Percentiles rank a stretch among this genome's conserved stretches.
phyloP scores from a whole-genome alignment of 2,329 filamentous ascomycete genomes.

The Alternaria alternata region DNA sequence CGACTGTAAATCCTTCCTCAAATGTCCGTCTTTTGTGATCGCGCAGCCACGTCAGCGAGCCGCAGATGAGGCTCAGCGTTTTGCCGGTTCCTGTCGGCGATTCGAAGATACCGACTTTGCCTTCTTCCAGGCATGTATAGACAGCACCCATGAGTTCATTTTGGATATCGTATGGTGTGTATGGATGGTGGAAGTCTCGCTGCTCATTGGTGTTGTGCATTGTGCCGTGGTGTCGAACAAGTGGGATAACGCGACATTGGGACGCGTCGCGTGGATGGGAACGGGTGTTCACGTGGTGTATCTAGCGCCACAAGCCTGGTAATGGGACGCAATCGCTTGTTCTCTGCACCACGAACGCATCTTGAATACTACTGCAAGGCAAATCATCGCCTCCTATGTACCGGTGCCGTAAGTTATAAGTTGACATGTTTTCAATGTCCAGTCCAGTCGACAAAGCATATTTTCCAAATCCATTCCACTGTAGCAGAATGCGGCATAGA shows the following conservation, averaged over 20 bases:
- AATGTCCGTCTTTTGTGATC: constrained; percentile 73
- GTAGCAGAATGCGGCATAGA: too few species aligned
- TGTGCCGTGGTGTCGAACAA: not conserved
- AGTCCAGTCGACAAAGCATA: too few species aligned
- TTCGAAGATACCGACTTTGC: constrained; percentile 87
- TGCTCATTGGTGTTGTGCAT: constrained; percentile 27
- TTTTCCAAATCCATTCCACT: too few species aligned
- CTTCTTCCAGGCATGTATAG: constrained; percentile 79
- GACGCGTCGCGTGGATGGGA: constrained; percentile 14
- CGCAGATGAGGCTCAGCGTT: constrained; percentile 90
- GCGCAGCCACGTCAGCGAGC: constrained; percentile 88
- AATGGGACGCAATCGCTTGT: too few species aligned
- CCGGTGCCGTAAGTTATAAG: too few species aligned
- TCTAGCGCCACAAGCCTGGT: not conserved
- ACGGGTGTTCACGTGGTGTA: constrained; percentile 20
- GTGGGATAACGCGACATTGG: constrained; percentile 3
- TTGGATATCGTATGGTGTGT: constrained; percentile 86
- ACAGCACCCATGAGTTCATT: constrained; percentile 85
- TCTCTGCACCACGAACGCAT: too few species aligned
- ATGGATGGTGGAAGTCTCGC: constrained; percentile 83
- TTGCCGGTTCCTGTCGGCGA: constrained; percentile 95
- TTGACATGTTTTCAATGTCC: too few species aligned
- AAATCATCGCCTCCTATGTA: too few species aligned
- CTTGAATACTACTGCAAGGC: too few species aligned
- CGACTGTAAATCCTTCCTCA: constrained; percentile 61